Evolutionary conservation across 345 rosid species (phyloP).

Genomic region (Populus deltoides): DNA sequence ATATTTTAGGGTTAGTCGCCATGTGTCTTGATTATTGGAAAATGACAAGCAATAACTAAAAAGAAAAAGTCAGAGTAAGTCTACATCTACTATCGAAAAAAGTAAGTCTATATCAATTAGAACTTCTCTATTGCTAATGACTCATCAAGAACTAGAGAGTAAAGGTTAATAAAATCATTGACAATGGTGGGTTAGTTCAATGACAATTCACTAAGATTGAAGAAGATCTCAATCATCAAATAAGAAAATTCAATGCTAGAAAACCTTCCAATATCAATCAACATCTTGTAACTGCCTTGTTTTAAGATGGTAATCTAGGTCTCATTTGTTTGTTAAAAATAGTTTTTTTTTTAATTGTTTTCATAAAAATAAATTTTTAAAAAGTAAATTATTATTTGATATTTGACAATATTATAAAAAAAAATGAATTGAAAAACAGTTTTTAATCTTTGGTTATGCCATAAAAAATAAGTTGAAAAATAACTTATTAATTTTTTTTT

Average conservation of each 20-base stretch:
- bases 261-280: neutral
- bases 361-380: too few species aligned
- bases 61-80: neutral
- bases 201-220: slow-evolving; percentile 6
- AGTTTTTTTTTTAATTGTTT: too few species aligned
- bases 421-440: too few species aligned
- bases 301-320: neutral
- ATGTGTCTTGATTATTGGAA: slow-evolving; percentile 29
- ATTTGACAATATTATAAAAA: too few species aligned
- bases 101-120: slow-evolving; percentile 1
- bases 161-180: neutral
- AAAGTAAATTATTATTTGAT: too few species aligned
- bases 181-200: slow-evolving; percentile 14
- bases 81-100: neutral
- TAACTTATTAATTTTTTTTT: too few species aligned
- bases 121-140: slow-evolving; percentile 38
- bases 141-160: slow-evolving; percentile 18
- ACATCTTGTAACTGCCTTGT: neutral
- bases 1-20: slow-evolving; percentile 1
- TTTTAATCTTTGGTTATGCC: neutral
- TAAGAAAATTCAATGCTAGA: neutral
- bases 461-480: too few species aligned
- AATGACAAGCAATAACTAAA: slow-evolving; percentile 10
- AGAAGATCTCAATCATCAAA: neutral
- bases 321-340: too few species aligned